Conservation (phyloP, 176 grass and related monocot species). For the Cocos nucifera region DNA sequence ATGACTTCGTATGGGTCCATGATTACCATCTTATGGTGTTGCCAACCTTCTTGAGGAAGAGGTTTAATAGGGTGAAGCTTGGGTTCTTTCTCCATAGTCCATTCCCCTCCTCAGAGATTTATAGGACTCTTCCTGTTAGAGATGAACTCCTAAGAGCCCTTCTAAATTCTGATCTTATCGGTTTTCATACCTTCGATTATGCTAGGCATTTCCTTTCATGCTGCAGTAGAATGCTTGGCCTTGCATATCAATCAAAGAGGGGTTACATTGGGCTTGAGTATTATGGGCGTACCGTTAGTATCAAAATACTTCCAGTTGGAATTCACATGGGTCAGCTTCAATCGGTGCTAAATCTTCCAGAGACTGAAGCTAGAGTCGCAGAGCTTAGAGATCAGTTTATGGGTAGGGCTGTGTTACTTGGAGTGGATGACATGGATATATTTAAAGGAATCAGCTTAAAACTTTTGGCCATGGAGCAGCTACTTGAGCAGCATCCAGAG, state of each 20-base stretch:
- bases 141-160: slow-evolving; percentile 43
- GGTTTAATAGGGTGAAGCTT: slow-evolving; percentile 42
- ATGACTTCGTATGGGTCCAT: slow-evolving; percentile 51
- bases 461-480: slow-evolving; percentile 41
- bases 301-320: slow-evolving; percentile 48
- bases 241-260: slow-evolving; percentile 43
- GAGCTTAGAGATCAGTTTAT: slow-evolving; percentile 29
- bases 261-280: slow-evolving; percentile 51
- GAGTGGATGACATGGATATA: slow-evolving; percentile 59
- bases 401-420: slow-evolving; percentile 33
- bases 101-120: slow-evolving; percentile 47
- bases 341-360: slow-evolving; percentile 20
- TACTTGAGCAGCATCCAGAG: slow-evolving; percentile 39
- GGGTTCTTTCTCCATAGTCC: slow-evolving; percentile 54
- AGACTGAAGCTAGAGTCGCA: slow-evolving; percentile 24
- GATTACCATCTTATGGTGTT: slow-evolving; percentile 63
- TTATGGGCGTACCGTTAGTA: slow-evolving; percentile 43
- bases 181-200: slow-evolving; percentile 50
- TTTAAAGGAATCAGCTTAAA: slow-evolving; percentile 64
- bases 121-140: slow-evolving; percentile 40
- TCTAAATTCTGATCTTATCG: slow-evolving; percentile 43
- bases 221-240: slow-evolving; percentile 38
- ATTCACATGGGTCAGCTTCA: slow-evolving; percentile 42
- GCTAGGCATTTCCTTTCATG: slow-evolving; percentile 49
- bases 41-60: slow-evolving; percentile 42